These are phyloP conservation scores for Pistacia vera DNA, from an alignment of 345 rosid species.

Conservation along the genomic window DNA sequence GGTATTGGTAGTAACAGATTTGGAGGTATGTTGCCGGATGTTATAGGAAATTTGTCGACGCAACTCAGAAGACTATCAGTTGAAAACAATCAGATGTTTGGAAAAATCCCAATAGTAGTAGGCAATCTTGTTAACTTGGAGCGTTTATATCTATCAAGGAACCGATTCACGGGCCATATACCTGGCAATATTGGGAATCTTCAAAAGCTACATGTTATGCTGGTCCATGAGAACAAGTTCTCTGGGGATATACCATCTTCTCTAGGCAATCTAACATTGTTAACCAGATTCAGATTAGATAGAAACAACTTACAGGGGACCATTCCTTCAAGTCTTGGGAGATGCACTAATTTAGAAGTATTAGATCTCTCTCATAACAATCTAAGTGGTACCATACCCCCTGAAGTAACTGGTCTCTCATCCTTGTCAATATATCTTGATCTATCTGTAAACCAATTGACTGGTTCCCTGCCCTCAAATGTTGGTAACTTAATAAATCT, in stretches of 20 bases:
- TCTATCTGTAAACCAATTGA: slow-evolving; percentile 23
- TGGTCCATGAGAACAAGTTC: neutral
- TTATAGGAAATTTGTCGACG: slow-evolving; percentile 14
- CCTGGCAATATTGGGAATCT: neutral
- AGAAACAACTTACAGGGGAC: slow-evolving; percentile 22
- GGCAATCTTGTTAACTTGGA: slow-evolving; percentile 1
- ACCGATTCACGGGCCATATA: neutral
- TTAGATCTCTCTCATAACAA: slow-evolving; percentile 24
- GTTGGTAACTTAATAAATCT: slow-evolving; percentile 24
- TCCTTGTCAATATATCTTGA: slow-evolving; percentile 19
- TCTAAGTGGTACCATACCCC: slow-evolving; percentile 27
- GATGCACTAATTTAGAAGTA: neutral
- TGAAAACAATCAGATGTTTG: slow-evolving; percentile 11
- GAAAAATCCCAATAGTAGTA: slow-evolving; percentile 19
- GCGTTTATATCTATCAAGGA: too few species aligned
- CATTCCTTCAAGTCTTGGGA: slow-evolving; percentile 18
- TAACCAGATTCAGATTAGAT: neutral
- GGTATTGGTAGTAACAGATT: slow-evolving; percentile 1
- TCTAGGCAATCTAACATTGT: slow-evolving; percentile 1
- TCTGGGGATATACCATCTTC: neutral
- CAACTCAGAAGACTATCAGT: neutral
- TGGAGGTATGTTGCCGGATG: slow-evolving; percentile 12
- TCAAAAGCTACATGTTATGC: neutral
- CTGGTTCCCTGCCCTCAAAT: slow-evolving; percentile 16
- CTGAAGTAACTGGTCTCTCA: slow-evolving; percentile 9